Evolutionary conservation across 352 stramenopile species (phyloP).

Genomic region (Phytophthora foliorum): DNA sequence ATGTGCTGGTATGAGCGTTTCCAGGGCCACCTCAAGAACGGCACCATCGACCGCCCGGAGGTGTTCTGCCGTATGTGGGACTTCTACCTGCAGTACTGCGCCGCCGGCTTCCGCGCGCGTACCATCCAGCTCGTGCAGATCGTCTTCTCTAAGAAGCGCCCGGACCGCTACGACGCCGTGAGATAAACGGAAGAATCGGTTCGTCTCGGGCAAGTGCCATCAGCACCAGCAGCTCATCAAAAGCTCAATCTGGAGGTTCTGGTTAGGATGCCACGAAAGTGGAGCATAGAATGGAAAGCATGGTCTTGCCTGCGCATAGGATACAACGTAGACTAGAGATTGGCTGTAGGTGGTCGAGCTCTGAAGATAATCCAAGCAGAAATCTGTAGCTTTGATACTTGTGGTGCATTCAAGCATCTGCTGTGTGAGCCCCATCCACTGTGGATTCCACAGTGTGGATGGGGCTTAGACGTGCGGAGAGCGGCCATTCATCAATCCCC

Average conservation of each 20-base stretch:
- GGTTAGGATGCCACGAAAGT: constrained; percentile 6
- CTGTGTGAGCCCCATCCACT: no score
- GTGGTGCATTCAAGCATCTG: constrained; percentile 19
- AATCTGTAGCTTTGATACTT: constrained; percentile 12
- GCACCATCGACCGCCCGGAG: constrained; percentile 79
- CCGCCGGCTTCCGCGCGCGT: constrained; percentile 89
- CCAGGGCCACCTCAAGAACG: constrained; percentile 81
- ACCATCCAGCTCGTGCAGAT: constrained; percentile 89
- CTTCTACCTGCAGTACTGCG: constrained; percentile 92
- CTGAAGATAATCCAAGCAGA: constrained; percentile 33
- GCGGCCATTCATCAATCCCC: constrained; percentile 17
- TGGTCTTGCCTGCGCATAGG: constrained; percentile 24
- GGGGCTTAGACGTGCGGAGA: neutral
- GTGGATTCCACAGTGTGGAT: no score
- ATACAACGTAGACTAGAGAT: constrained; percentile 28
- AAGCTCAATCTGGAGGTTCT: constrained; percentile 13
- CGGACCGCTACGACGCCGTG: constrained; percentile 81
- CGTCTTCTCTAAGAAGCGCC: constrained; percentile 89
- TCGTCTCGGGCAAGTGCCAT: constrained; percentile 2
- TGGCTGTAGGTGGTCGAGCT: constrained; percentile 33
- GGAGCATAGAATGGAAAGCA: constrained; percentile 7
- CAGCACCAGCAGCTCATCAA: constrained; percentile 27
- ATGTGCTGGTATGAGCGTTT: constrained; percentile 91
- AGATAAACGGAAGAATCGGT: constrained; percentile 56
- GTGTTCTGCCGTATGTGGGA: constrained; percentile 92